Evolutionary conservation across 2,329 filamentous ascomycete species (phyloP).

Genomic region (Xylariomycetidae sp.): DNA sequence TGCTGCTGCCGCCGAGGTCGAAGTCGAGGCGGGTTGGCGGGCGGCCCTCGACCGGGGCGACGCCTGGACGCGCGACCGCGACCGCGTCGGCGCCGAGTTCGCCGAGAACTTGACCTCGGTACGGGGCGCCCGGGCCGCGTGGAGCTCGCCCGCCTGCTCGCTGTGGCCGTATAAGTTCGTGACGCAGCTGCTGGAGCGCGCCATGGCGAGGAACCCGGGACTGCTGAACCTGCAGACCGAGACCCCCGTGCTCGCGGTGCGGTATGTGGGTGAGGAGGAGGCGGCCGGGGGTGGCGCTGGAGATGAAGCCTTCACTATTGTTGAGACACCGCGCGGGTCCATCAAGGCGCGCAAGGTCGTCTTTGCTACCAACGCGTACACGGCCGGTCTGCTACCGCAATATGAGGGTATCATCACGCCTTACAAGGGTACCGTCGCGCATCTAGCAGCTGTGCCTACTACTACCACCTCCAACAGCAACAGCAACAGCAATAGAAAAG

Average conservation of each 20-base stretch:
- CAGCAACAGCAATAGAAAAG: constrained; percentile 10
- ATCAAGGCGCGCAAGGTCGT: constrained; percentile 14
- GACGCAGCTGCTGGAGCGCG: constrained; percentile 24
- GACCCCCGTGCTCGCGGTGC: constrained; percentile 12
- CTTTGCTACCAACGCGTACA: constrained; percentile 17
- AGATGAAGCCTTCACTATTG: constrained; percentile 1
- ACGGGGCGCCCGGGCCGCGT: constrained; percentile 4
- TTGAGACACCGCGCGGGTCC: constrained; percentile 8
- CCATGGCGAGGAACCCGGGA: constrained; percentile 10
- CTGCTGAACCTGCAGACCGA: constrained; percentile 14
- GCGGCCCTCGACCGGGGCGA: background rate
- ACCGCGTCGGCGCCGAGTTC: constrained; percentile 4
- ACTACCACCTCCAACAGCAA: constrained; percentile 12
- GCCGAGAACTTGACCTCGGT: constrained; percentile 8
- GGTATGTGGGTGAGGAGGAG: constrained; percentile 1
- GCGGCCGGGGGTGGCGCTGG: constrained; percentile 1
- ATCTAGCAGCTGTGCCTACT: constrained; percentile 9
- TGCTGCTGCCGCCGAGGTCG: background rate
- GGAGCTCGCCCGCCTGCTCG: constrained; percentile 11
- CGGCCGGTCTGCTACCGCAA: constrained; percentile 12
- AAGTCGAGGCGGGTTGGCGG: too few species aligned
- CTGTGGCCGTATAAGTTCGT: constrained; percentile 17
- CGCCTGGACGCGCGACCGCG: constrained; percentile 6
- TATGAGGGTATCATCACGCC: constrained; percentile 12
- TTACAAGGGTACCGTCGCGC: constrained; percentile 10